These are phyloP conservation scores for Annulohypoxylon maeteangense DNA, from an alignment of 495 filamentous ascomycete species.

Conservation along the genomic window DNA sequence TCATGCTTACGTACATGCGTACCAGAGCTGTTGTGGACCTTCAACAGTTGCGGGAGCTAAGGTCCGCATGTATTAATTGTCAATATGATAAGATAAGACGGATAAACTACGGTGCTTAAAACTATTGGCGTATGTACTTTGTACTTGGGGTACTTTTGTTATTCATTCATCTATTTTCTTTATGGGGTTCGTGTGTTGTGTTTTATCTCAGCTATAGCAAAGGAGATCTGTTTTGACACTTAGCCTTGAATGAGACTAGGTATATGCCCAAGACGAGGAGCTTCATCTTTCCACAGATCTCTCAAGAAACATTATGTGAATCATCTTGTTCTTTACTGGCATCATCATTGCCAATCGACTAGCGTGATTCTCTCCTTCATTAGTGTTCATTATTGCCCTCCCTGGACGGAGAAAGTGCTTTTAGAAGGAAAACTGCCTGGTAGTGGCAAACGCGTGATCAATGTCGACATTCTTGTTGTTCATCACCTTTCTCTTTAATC, in stretches of 20 bases:
- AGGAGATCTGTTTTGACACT: constrained; percentile 23
- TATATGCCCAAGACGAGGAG: constrained; percentile 23
- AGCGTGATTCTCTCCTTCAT: not conserved
- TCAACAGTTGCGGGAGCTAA: not conserved
- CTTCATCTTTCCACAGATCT: constrained; percentile 23
- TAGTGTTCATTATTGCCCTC: constrained; percentile 3
- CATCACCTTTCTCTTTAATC: constrained; percentile 25
- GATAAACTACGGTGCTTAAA: constrained; percentile 6
- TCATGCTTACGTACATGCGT: constrained; percentile 25
- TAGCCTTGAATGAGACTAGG: constrained; percentile 6
- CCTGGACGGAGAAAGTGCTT: constrained; percentile 4
- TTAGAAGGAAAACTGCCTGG: constrained; percentile 3
- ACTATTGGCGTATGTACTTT: not conserved
- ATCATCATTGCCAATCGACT: constrained; percentile 2
- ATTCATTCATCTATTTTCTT: not conserved
- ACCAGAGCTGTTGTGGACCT: constrained; percentile 17
- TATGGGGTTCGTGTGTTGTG: not conserved
- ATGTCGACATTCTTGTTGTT: not conserved
- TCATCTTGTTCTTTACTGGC: constrained; percentile 2
- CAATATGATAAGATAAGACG: constrained; percentile 34
- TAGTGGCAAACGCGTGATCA: constrained; percentile 5
- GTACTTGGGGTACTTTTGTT: not conserved
- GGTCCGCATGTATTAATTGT: not conserved
- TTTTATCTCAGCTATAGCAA: constrained; percentile 1
- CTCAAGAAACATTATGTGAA: constrained; percentile 24